Evolutionary conservation across 345 rosid genomes (phyloP), one percentile per base, ranked within the genome.

Genomic region (Jatropha curcas): DNA sequence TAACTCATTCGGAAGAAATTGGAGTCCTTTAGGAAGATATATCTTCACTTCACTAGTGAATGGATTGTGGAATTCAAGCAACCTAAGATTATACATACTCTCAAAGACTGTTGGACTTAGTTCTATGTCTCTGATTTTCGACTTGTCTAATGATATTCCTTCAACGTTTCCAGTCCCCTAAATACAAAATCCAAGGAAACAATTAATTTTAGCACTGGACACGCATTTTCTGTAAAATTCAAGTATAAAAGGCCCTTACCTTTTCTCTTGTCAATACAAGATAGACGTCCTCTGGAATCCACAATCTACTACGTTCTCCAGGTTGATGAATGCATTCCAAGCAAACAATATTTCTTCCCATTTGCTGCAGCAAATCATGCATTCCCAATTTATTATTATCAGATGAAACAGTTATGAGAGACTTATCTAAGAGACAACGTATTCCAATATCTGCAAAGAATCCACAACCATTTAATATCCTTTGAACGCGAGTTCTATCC

Each of bases 1-100:
- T 14, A 67, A 59, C 71, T 51, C 58, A 20, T 30, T 11, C 1
- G 71, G 71, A 28, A 67, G 71, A 48, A 37, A 31, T 25, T 30
- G 24, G 4, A 67, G 71, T 4, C 58, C 71, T 2, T 20, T n/a
- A 0, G 43, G 71, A 67, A 48, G 27, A 9, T n/a, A 25, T 24
- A 64, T 13, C 31, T 8, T 22, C 13, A 17, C 11, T 61, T 1
- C 37, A 6, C 2, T 24, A 2, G 9, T 0, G 6, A 1, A 41
- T 17, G 1, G n/a, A 50, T 19, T 20, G 57, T 5, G 0, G 57
- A 52, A n/a, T 9, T n/a, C 3, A 11, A 52, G 57, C 3, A 20
- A 20, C 12, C 57, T 19, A 52, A 52, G 27, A 52, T 52, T 52
- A 22, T 52, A 52, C 9, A 52, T 52, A 9, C 11, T 22, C 24